Evolutionary conservation across 31 red algal genomes (phyloP).

Genomic region (Endocladia muricata): DNA sequence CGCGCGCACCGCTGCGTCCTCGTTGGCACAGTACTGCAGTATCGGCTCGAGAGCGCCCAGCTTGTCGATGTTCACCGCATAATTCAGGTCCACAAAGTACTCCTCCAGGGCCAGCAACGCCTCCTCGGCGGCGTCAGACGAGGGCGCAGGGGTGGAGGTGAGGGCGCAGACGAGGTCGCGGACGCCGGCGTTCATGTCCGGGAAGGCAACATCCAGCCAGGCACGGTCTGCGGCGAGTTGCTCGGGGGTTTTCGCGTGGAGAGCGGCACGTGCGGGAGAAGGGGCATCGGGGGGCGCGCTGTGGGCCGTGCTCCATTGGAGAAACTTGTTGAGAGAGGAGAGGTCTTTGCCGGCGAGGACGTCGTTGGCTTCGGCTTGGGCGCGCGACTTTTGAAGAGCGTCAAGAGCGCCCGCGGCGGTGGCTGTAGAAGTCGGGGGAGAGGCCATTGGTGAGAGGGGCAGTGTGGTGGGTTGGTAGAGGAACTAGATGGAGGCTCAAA

Average conservation of each 20-base stretch:
- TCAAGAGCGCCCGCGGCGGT: slow-evolving; percentile 31
- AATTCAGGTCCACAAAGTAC: slow-evolving; percentile 81
- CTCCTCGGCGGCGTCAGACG: slow-evolving; percentile 6
- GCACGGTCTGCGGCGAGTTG: slow-evolving; percentile 54
- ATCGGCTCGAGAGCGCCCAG: slow-evolving; percentile 69
- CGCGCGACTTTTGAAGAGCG: slow-evolving; percentile 6
- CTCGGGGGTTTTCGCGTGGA: slow-evolving; percentile 14
- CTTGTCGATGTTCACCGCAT: slow-evolving; percentile 83
- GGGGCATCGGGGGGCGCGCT: background rate
- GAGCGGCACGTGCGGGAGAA: background rate
- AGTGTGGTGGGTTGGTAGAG: background rate
- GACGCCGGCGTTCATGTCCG: slow-evolving; percentile 59
- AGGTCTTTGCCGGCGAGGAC: slow-evolving; percentile 40
- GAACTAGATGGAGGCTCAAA: too few relatives aligned
- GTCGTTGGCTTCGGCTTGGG: slow-evolving; percentile 22
- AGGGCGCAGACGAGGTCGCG: slow-evolving; percentile 25
- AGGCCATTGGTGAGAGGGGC: background rate
- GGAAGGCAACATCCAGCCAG: slow-evolving; percentile 76
- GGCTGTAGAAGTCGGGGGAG: background rate
- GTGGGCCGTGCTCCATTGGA: slow-evolving; percentile 69
- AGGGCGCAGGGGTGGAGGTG: slow-evolving; percentile 1
- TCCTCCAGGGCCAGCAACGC: slow-evolving; percentile 65
- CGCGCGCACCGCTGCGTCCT: slow-evolving; percentile 35
- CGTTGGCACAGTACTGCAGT: slow-evolving; percentile 10
- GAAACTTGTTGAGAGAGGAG: slow-evolving; percentile 54